A percentile compares a stretch with the other conserved stretches of the same genome.
Evolutionary conservation across 116 monocot genomes (phyloP).

Genomic region (Phalaenopsis hybrid): DNA sequence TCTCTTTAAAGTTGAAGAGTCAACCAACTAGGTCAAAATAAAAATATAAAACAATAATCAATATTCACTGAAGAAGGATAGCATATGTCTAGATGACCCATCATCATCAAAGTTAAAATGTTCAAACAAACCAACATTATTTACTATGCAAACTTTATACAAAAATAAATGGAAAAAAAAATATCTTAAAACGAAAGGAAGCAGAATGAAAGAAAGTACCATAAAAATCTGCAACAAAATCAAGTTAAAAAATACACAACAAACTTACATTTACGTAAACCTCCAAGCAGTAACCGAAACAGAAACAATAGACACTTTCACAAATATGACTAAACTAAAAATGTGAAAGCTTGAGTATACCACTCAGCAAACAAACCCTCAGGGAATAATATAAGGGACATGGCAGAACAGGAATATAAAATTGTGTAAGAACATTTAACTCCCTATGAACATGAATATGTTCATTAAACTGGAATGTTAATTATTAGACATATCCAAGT

Average conservation of each 20-base stretch:
- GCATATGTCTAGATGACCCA: neutral
- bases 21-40: slow-evolving; percentile 44
- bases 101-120: neutral
- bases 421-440: neutral
- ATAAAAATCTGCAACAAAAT: neutral
- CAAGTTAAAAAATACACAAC: neutral
- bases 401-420: neutral
- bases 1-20: slow-evolving; percentile 77
- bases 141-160: neutral
- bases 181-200: neutral
- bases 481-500: neutral
- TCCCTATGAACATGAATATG: neutral
- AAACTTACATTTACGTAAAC: neutral
- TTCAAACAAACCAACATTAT: neutral
- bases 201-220: neutral
- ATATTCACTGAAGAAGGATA: neutral
- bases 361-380: neutral
- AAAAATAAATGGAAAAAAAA: neutral
- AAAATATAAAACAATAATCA: slow-evolving; percentile 5
- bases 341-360: neutral
- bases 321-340: neutral
- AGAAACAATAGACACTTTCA: neutral
- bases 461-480: neutral
- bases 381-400: neutral
- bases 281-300: neutral